Evolutionary conservation across 768 basidiomycete genomes (phyloP), one percentile per base, ranked within the genome.

Genomic region (Hydnum rufescens): DNA sequence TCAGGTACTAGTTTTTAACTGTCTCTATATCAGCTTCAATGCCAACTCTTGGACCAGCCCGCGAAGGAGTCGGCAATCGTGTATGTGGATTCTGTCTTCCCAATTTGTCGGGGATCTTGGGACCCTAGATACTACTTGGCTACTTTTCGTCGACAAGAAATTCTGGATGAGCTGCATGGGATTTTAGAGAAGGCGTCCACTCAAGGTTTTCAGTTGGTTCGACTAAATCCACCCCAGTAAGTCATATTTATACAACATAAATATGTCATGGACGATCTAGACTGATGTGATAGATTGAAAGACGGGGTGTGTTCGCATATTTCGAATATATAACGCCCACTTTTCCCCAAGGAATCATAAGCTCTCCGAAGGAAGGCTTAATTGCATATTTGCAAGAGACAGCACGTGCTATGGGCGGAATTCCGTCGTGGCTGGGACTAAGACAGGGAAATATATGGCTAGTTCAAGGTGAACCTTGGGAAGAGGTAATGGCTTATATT

Each of bases 301-400:
- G 87, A 90, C 55, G 88, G 88, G 89, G 89, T 3, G 78, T 85
- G 16, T 89, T 87, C 61, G 78, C 89, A 32, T 71, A 70, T 30
- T 87, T 89, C 62, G 65, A 68, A 22, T 92, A 80, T 59, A 64
- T 58, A 29, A 63, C 69, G 2, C 54, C 53, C 16, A 54, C 56
- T 4, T n/a, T n/a, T n/a, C n/a, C n/a, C n/a, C n/a, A n/a, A n/a
- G n/a, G n/a, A n/a, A n/a, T n/a, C n/a, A n/a, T n/a, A n/a, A n/a
- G n/a, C n/a, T n/a, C n/a, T n/a, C 58, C 56, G 29, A 66, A 67
- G 77, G 4, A 62, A 64, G 25, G 32, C 2, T 3, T 51, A 55
- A 49, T 42, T 39, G 8, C 34, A 53, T 43, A 42, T 36, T 60
- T 84, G 1, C 66, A 67, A 50, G 64, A 68, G 6, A 66, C 72